A percentile compares a stretch with the other conserved stretches of the same genome.
Evolutionary conservation across 2,329 filamentous ascomycete species (phyloP).

Genomic region (Trichoderma cornu-damae): DNA sequence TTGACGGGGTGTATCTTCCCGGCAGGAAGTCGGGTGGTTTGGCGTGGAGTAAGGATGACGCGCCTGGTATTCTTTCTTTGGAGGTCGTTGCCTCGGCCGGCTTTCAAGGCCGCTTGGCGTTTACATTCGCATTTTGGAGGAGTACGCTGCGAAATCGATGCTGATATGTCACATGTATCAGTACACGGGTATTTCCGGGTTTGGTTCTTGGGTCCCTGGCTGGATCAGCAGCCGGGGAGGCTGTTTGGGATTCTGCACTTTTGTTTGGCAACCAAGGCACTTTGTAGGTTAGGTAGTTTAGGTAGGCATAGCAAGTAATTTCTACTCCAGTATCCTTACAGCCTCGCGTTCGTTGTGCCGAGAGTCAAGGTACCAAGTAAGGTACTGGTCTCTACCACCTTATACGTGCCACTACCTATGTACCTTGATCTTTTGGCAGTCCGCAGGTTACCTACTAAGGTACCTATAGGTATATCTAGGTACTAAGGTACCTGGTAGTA

Average conservation of each 20-base stretch:
- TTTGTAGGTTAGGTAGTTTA: conserved; percentile 11
- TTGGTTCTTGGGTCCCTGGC: background rate
- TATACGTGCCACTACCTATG: too few species aligned
- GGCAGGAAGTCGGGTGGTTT: background rate
- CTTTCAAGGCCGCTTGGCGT: conserved; percentile 4
- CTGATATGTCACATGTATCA: conserved; percentile 3
- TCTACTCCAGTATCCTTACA: conserved; percentile 4
- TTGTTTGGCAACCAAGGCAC: conserved; percentile 2
- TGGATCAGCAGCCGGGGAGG: background rate
- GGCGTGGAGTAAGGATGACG: conserved; percentile 8
- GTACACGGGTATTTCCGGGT: background rate
- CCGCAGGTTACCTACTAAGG: too few species aligned
- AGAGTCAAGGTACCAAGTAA: too few species aligned
- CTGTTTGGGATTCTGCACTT: background rate
- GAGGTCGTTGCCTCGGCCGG: background rate
- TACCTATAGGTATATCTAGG: too few species aligned
- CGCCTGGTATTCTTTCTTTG: conserved; percentile 1
- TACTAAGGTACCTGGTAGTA: too few species aligned
- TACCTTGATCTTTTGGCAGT: too few species aligned
- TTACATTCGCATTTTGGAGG: conserved; percentile 2
- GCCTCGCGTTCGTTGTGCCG: background rate
- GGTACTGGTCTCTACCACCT: too few species aligned
- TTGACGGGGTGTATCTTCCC: background rate
- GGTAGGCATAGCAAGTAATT: conserved; percentile 11
- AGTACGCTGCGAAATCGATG: background rate